Percentiles rank a stretch among this genome's conserved stretches.
These are phyloP conservation scores for Boletus bicolor DNA, from an alignment of 768 basidiomycete species.

Conservation along the genomic window DNA sequence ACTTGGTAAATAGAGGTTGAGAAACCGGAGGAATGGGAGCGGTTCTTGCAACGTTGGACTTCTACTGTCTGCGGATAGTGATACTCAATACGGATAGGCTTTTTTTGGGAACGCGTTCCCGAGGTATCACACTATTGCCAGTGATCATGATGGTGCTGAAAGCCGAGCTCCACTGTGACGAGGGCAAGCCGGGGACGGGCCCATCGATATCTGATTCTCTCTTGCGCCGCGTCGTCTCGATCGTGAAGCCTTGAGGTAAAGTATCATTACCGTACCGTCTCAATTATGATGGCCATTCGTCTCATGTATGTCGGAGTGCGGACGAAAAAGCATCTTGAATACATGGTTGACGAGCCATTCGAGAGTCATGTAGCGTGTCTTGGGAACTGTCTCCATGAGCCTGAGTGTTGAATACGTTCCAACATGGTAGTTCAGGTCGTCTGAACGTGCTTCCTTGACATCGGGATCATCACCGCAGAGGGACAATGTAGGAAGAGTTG, in stretches of 20 bases:
- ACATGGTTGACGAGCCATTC: constrained; percentile 45
- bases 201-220: constrained; percentile 18
- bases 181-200: constrained; percentile 19
- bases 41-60: constrained; percentile 8
- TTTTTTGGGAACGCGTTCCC: no score
- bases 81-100: no score
- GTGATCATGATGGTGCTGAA: no score
- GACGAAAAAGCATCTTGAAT: constrained; percentile 36
- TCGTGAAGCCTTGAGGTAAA: no score
- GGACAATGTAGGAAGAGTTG: no score
- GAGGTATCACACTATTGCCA: no score
- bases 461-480: no score
- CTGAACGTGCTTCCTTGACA: constrained; percentile 35
- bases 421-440: constrained; percentile 58
- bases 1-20: no score
- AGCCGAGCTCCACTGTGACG: constrained; percentile 27
- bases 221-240: no score
- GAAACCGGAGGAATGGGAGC: no score
- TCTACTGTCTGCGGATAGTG: no score
- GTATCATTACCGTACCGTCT: constrained; percentile 41
- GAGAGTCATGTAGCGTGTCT: constrained; percentile 39
- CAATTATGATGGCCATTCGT: constrained; percentile 39
- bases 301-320: constrained; percentile 33
- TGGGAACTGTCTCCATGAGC: constrained; percentile 26
- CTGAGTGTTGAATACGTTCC: constrained; percentile 25